Evolutionary conservation across 257 asterid genomes (phyloP).

Genomic region (Parsonsia alboflavescens): DNA sequence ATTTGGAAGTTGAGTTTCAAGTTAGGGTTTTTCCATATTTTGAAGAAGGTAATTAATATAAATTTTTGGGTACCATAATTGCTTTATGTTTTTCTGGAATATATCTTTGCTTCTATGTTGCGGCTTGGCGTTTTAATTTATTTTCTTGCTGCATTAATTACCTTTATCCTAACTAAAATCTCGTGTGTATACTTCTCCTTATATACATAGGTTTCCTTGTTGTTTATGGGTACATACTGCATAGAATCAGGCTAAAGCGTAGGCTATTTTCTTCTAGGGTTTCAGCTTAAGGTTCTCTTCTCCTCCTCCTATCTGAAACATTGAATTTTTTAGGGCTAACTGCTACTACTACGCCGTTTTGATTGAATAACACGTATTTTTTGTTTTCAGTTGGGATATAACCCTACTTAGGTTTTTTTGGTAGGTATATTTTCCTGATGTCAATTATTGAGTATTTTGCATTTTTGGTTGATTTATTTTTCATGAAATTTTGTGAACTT

Average conservation of each 20-base stretch:
- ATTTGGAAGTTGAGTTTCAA: constrained; percentile 1
- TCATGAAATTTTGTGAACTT: neutral
- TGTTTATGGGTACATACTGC: neutral
- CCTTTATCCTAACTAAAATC: constrained; percentile 5
- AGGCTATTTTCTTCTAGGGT: constrained; percentile 10
- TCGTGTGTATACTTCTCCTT: neutral
- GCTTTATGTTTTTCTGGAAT: neutral
- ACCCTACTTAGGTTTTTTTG: constrained; percentile 3
- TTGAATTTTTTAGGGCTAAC: neutral
- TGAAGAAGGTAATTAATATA: neutral
- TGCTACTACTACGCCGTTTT: neutral
- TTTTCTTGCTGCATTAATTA: constrained; percentile 17
- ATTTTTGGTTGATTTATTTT: neutral
- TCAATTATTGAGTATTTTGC: neutral
- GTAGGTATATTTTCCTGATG: neutral
- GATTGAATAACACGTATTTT: neutral
- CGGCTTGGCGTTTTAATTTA: constrained; percentile 13
- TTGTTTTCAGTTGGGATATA: neutral
- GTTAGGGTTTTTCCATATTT: constrained; percentile 18
- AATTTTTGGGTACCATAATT: neutral
- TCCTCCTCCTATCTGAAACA: neutral
- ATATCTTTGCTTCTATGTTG: constrained; percentile 8
- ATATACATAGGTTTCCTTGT: neutral
- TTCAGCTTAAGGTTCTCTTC: constrained; percentile 4
- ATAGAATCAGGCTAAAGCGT: neutral